These are phyloP conservation scores for Daldinia sp. DNA, from an alignment of 2,329 filamentous ascomycete species.

Conservation along the genomic window DNA sequence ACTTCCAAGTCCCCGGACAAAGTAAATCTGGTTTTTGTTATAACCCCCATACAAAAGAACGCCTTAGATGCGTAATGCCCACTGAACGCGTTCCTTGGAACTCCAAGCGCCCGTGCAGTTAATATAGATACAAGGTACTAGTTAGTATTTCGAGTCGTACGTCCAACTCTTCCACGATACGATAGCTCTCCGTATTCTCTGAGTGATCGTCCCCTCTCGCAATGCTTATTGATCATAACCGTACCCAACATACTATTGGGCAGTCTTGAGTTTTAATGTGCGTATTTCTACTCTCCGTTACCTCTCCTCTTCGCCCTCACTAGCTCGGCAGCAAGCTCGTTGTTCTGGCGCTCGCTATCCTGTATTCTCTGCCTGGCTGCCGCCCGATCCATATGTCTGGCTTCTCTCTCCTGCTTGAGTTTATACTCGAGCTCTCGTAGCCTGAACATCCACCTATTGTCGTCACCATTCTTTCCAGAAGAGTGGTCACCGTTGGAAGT, in stretches of 20 bases:
- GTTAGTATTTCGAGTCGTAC: constrained; percentile 18
- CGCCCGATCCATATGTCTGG: constrained; percentile 82
- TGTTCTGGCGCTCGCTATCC: constrained; percentile 52
- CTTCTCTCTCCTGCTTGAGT: constrained; percentile 90
- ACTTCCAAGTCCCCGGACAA: constrained; percentile 9
- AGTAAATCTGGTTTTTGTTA: constrained; percentile 23
- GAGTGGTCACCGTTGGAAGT: constrained; percentile 44
- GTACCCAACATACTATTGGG: background rate
- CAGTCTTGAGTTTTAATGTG: background rate
- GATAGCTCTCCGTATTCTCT: background rate
- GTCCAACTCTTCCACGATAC: constrained; percentile 1
- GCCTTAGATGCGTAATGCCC: constrained; percentile 28
- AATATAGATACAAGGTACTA: constrained; percentile 33
- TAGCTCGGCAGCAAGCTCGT: constrained; percentile 50
- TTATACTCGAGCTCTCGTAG: constrained; percentile 89
- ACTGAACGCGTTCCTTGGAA: constrained; percentile 24
- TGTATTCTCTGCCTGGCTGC: constrained; percentile 79
- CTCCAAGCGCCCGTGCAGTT: constrained; percentile 24
- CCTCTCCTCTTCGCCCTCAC: constrained; percentile 48
- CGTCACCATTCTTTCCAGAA: constrained; percentile 54
- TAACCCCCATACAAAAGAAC: constrained; percentile 26
- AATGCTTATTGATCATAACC: background rate
- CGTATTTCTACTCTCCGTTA: constrained; percentile 42
- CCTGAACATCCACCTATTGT: constrained; percentile 86
- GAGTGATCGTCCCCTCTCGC: background rate